phyloP scores from a whole-genome alignment of 768 basidiomycete species.

The Tricholoma matsutake region DNA sequence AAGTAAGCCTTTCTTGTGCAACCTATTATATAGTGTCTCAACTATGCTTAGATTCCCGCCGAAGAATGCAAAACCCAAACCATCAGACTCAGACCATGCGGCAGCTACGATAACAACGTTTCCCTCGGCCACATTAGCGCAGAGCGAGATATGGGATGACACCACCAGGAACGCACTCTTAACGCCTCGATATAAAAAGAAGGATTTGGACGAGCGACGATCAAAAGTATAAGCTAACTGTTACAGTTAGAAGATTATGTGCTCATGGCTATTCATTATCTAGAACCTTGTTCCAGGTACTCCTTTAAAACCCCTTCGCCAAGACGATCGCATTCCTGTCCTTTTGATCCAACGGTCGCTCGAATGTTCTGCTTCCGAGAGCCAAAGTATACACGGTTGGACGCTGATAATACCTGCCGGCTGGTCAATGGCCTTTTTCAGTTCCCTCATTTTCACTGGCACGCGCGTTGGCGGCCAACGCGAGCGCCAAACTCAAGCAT shows the following conservation, averaged over 20 bases:
- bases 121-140: constrained; percentile 58
- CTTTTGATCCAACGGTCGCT: constrained; percentile 80
- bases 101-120: constrained; percentile 35
- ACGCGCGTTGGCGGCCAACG: constrained; percentile 84
- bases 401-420: constrained; percentile 82
- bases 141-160: constrained; percentile 74
- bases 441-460: constrained; percentile 77
- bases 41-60: constrained; percentile 70
- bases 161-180: constrained; percentile 45
- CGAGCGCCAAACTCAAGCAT: constrained; percentile 76
- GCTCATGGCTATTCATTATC: neutral
- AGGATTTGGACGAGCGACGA: constrained; percentile 82
- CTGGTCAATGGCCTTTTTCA: constrained; percentile 89
- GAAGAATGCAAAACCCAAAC: constrained; percentile 55
- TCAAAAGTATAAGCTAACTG: constrained; percentile 49
- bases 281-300: constrained; percentile 82
- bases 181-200: constrained; percentile 72
- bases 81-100: constrained; percentile 22
- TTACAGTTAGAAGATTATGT: neutral
- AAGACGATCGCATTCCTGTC: constrained; percentile 83
- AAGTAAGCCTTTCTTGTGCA: constrained; percentile 47
- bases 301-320: constrained; percentile 55
- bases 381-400: constrained; percentile 74
- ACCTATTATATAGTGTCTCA: neutral
- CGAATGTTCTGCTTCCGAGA: constrained; percentile 33